Conservation (phyloP, 2,329 filamentous ascomycete species). For the Ceratocystiopsis sp. region DNA sequence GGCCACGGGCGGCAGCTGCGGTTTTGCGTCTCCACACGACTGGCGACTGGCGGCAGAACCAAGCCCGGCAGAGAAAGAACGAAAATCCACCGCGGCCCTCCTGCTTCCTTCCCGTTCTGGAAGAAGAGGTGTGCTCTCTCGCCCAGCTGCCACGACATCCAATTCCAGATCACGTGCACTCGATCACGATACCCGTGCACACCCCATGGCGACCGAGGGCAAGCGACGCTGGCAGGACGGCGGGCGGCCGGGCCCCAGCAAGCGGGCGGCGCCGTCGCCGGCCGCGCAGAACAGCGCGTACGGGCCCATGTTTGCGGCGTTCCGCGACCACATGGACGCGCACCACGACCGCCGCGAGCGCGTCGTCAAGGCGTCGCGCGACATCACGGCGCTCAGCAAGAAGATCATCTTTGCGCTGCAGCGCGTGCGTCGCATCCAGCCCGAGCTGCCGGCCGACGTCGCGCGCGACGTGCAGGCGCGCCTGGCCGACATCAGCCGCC, state of each 20-base stretch:
- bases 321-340: slow-evolving; percentile 77
- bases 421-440: slow-evolving; percentile 41
- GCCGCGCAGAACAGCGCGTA: slow-evolving; percentile 24
- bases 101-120: not conserved
- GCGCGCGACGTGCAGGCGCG: slow-evolving; percentile 53
- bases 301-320: slow-evolving; percentile 66
- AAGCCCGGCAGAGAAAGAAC: too few relatives aligned
- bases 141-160: not conserved
- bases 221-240: slow-evolving; percentile 37
- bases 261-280: slow-evolving; percentile 12
- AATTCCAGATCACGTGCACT: not conserved
- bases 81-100: too few relatives aligned
- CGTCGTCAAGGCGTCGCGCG: slow-evolving; percentile 77
- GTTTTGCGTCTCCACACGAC: too few relatives aligned
- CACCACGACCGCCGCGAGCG: slow-evolving; percentile 86
- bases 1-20: too few relatives aligned
- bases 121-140: not conserved
- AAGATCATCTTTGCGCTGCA: slow-evolving; percentile 90
- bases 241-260: slow-evolving; percentile 10
- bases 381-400: slow-evolving; percentile 88
- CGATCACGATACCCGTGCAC: too few relatives aligned
- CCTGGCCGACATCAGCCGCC: slow-evolving; percentile 50
- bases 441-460: slow-evolving; percentile 45
- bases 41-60: too few relatives aligned
- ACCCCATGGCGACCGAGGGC: slow-evolving; percentile 4